Percentiles rank a stretch among this genome's conserved stretches.
phyloP scores from a whole-genome alignment of 306 rosid species.

The Crotalaria pallida region DNA sequence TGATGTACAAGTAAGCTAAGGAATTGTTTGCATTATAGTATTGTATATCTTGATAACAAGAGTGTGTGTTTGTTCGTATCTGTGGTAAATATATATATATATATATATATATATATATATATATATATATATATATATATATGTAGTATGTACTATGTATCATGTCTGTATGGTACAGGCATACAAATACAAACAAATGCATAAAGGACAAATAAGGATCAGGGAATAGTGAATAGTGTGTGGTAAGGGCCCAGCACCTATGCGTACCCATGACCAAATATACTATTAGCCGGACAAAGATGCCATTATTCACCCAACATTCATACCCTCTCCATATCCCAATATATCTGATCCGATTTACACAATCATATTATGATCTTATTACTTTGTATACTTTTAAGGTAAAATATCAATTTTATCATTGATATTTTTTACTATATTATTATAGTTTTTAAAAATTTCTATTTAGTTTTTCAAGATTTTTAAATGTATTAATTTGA shows the following conservation, averaged over 20 bases:
- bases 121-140: too few species aligned
- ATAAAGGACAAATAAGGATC: conserved; percentile 47
- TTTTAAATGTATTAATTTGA: too few species aligned
- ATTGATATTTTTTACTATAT: too few species aligned
- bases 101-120: too few species aligned
- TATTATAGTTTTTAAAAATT: too few species aligned
- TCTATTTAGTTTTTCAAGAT: too few species aligned
- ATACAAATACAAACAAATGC: conserved; percentile 42
- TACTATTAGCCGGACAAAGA: conserved; percentile 48
- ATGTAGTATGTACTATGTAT: too few species aligned
- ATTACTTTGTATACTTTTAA: too few species aligned
- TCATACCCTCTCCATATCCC: conserved; percentile 55
- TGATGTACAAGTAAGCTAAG: too few species aligned
- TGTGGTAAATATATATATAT: background rate
- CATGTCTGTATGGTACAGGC: background rate
- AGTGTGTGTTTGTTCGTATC: conserved; percentile 1
- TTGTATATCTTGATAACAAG: background rate
- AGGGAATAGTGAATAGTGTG: conserved; percentile 38
- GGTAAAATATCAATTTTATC: too few species aligned
- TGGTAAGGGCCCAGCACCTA: conserved; percentile 38
- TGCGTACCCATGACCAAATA: conserved; percentile 46
- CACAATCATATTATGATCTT: conserved; percentile 26
- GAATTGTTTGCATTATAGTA: background rate
- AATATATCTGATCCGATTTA: conserved; percentile 17
- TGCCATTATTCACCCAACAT: conserved; percentile 69